Evolutionary conservation across 108 stramenopile genomes (phyloP), one percentile per base, ranked within the genome.

Genomic region (Nitzschia inconspicua): DNA sequence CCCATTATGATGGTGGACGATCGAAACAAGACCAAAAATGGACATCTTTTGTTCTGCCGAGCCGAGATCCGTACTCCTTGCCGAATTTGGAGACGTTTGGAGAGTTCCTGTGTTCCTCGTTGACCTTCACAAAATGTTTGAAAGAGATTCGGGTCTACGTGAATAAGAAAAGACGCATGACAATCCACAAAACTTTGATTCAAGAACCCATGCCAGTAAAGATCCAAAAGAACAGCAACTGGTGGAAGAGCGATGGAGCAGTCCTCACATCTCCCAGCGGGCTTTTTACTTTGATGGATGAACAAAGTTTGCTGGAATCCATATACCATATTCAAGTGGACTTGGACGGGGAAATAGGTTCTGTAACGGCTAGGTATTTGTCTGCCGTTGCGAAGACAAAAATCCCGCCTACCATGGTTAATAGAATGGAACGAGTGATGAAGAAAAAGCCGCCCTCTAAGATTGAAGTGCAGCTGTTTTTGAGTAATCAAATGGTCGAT

Each of bases 361-460:
- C 82, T 9, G 68, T 67, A 3, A 76, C 81, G 4, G 89, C 85
- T n/a, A 52, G 85, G n/a, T 87, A 83, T 58, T 67, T 86, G 4
- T 85, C 85, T 14, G 89, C 77, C 16, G 30, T 47, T 29, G 89
- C 82, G 0, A 81, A 69, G 18, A 87, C 85, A 10, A 77, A 80
- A 18, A 75, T 91, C 30, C 77, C 82, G 4, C 11, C 70, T 4
- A 68, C 78, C 13, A 79, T 91, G 57, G 79, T 65, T 20, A 70
- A 62, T 19, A 54, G 85, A 23, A 91, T 91, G 85, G 75, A 85
- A 44, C 79, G 89, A 36, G 89, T 91, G 8, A 91, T 84, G n/a
- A 91, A 91, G 66, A 91, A 91, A 64, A 80, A 82, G 9, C 84
- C 84, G 5, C 89, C 89, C 11, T 36, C 50, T 0, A 61, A 55